These are phyloP conservation scores for Paxillus ammoniavirescens DNA, from an alignment of 768 basidiomycete species.

Conservation along the genomic window DNA sequence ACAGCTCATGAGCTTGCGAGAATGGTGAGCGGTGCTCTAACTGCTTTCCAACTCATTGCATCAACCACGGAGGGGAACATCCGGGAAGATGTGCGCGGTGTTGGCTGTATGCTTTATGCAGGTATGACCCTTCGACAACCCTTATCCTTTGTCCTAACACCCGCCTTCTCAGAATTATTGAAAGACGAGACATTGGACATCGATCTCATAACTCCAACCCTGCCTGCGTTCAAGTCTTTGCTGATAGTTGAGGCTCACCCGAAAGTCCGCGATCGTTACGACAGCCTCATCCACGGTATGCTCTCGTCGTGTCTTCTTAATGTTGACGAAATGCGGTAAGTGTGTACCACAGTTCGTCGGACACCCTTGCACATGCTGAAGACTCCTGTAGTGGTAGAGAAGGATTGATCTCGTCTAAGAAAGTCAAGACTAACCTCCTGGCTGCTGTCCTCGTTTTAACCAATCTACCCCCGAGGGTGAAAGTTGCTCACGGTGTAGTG, in stretches of 20 bases:
- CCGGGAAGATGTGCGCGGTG: conserved; percentile 74
- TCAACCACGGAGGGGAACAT: conserved; percentile 51
- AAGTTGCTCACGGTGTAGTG: conserved; percentile 69
- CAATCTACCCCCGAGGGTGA: conserved; percentile 61
- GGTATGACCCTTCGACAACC: conserved; percentile 40
- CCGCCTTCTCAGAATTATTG: conserved; percentile 56
- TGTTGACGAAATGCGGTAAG: conserved; percentile 90
- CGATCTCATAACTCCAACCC: conserved; percentile 76
- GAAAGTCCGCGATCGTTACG: conserved; percentile 51
- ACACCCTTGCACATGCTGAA: conserved; percentile 2
- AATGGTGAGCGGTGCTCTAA: conserved; percentile 64
- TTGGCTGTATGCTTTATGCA: conserved; percentile 76
- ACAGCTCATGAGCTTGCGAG: conserved; percentile 51
- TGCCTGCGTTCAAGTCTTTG: conserved; percentile 77
- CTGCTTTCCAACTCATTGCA: conserved; percentile 59
- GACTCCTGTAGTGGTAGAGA: conserved; percentile 62
- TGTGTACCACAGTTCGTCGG: conserved; percentile 5
- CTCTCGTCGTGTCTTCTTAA: conserved; percentile 84
- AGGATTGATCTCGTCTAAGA: conserved; percentile 72
- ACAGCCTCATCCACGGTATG: conserved; percentile 68
- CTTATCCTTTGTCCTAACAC: neutral
- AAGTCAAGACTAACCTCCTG: conserved; percentile 88
- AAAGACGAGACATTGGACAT: conserved; percentile 81
- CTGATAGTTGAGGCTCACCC: conserved; percentile 48
- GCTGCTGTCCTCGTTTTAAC: conserved; percentile 85